A percentile compares a stretch with the other conserved stretches of the same genome.
Evolutionary conservation across 495 filamentous ascomycete species (phyloP).

Genomic region (Thozetella sp.): DNA sequence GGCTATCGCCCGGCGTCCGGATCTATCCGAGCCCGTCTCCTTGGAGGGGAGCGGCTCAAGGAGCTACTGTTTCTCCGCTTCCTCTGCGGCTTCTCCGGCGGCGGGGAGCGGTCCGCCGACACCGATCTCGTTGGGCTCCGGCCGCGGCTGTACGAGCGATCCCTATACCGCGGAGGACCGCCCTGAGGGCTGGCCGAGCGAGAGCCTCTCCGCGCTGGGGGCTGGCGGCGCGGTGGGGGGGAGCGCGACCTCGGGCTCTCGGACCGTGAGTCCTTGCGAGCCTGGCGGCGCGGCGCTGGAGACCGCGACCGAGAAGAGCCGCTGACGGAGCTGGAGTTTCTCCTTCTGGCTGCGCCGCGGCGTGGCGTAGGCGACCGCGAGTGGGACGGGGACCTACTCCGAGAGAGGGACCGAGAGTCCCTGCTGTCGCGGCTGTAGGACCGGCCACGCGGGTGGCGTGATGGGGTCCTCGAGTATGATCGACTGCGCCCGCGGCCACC

Average conservation of each 20-base stretch:
- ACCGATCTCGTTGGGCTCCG: slow-evolving; percentile 18
- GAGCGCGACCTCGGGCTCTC: slow-evolving; percentile 23
- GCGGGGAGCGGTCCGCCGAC: slow-evolving; percentile 6
- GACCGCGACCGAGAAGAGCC: slow-evolving; percentile 23
- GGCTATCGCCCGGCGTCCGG: too few species aligned
- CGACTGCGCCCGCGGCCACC: slow-evolving; percentile 6
- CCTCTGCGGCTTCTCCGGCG: slow-evolving; percentile 4
- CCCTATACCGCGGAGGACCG: slow-evolving; percentile 1
- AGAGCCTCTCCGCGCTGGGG: slow-evolving; percentile 22
- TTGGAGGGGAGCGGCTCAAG: background rate
- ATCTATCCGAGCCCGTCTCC: background rate
- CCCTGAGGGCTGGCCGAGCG: slow-evolving; percentile 15
- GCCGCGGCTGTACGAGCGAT: slow-evolving; percentile 13
- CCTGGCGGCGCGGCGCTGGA: slow-evolving; percentile 24
- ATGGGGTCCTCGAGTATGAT: slow-evolving; percentile 13
- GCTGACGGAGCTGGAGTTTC: background rate
- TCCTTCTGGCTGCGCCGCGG: background rate
- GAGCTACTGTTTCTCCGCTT: background rate
- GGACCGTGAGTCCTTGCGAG: slow-evolving; percentile 26
- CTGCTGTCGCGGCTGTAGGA: slow-evolving; percentile 39
- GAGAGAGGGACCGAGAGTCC: slow-evolving; percentile 36
- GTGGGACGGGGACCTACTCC: slow-evolving; percentile 25
- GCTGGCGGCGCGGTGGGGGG: slow-evolving; percentile 13
- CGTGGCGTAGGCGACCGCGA: slow-evolving; percentile 17
- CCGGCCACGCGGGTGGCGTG: slow-evolving; percentile 27